These are phyloP conservation scores for Bathelium albidoporum DNA, from an alignment of 495 filamentous ascomycete genomes.

Conservation along the genomic window DNA sequence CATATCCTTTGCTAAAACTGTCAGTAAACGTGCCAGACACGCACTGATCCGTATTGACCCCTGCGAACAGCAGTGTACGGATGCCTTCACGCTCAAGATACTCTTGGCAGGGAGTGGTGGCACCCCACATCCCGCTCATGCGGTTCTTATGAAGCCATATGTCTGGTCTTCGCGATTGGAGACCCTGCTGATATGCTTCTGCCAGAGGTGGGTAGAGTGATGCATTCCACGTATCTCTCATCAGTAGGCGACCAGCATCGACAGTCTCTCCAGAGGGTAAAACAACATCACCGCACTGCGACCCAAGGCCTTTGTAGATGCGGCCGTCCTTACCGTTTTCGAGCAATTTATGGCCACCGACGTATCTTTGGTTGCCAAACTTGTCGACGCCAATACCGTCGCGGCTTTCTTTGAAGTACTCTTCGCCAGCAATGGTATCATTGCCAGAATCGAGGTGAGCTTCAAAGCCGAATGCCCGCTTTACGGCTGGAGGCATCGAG, in stretches of 20 bases:
- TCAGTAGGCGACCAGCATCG: slow-evolving; percentile 39
- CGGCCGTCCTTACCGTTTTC: slow-evolving; percentile 23
- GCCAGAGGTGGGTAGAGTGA: slow-evolving; percentile 39
- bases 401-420: slow-evolving; percentile 8
- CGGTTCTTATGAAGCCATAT: slow-evolving; percentile 47
- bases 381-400: slow-evolving; percentile 18
- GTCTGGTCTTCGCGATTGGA: slow-evolving; percentile 29
- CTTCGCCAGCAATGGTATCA: not conserved
- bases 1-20: slow-evolving; percentile 44
- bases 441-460: slow-evolving; percentile 8
- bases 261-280: slow-evolving; percentile 30
- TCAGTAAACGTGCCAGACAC: slow-evolving; percentile 45
- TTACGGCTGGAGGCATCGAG: slow-evolving; percentile 40
- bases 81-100: slow-evolving; percentile 35
- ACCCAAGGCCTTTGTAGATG: slow-evolving; percentile 37
- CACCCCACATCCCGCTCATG: slow-evolving; percentile 45
- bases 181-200: slow-evolving; percentile 26
- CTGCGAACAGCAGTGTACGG: slow-evolving; percentile 43
- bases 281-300: slow-evolving; percentile 30
- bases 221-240: slow-evolving; percentile 46
- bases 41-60: slow-evolving; percentile 53
- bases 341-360: slow-evolving; percentile 16
- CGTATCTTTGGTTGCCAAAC: slow-evolving; percentile 18
- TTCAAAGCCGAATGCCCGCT: slow-evolving; percentile 39
- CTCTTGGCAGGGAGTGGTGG: slow-evolving; percentile 23